Percentiles rank a stretch among this genome's conserved stretches.
These are phyloP conservation scores for Euptelea pleiosperma DNA, from an alignment of 164 flowering plant genomes.

Conservation along the genomic window DNA sequence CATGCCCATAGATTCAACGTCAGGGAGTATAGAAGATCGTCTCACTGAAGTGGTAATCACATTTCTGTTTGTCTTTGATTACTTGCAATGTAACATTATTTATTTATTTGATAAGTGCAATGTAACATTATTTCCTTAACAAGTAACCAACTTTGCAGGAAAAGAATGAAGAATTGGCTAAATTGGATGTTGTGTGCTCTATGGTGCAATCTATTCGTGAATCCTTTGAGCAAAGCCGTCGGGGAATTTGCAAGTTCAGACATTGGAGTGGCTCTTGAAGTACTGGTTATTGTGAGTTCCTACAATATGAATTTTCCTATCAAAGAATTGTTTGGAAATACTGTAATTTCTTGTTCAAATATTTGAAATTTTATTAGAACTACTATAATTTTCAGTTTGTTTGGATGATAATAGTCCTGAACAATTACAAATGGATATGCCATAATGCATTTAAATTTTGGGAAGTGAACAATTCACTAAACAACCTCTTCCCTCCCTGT, in stretches of 20 bases:
- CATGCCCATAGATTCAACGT: slow-evolving; percentile 45
- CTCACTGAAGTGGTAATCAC: slow-evolving; percentile 64
- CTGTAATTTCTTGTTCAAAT: too few relatives aligned
- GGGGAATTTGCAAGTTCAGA: slow-evolving; percentile 87
- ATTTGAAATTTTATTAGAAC: too few relatives aligned
- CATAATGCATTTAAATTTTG: too few relatives aligned
- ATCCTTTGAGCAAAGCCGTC: slow-evolving; percentile 62
- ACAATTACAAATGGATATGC: too few relatives aligned
- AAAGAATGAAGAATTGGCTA: slow-evolving; percentile 44
- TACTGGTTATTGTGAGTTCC: slow-evolving; percentile 12
- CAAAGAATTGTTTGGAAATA: too few relatives aligned
- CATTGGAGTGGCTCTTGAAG: slow-evolving; percentile 52
- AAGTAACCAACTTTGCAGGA: slow-evolving; percentile 37
- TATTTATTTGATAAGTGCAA: neutral
- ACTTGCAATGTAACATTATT: neutral
- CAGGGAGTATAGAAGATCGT: slow-evolving; percentile 58
- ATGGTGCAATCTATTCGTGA: slow-evolving; percentile 83
- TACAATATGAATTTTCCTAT: neutral
- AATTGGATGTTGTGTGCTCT: slow-evolving; percentile 45
- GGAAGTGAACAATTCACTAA: too few relatives aligned
- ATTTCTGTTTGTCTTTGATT: neutral
- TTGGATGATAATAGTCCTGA: too few relatives aligned
- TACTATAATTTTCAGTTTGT: too few relatives aligned
- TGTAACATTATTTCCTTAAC: neutral
- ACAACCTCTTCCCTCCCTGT: too few relatives aligned